Conservation (phyloP, 1,284 basidiomycete genomes). For the Taiwanofungus camphoratus region DNA sequence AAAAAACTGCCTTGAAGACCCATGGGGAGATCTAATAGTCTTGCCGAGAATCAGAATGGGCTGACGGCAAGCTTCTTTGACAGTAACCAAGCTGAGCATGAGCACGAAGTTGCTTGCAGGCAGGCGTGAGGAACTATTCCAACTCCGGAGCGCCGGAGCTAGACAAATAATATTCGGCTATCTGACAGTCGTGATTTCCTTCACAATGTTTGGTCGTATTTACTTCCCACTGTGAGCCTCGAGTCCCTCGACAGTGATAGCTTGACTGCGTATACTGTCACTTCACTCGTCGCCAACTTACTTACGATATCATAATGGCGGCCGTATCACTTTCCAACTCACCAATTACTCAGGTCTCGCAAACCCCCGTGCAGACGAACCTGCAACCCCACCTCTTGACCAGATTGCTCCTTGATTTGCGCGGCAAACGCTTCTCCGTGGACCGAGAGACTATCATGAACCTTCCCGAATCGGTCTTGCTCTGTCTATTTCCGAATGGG, state of each 20-base stretch:
- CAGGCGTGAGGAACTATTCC: too few relatives aligned
- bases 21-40: too few relatives aligned
- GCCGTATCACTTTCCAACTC: slow-evolving; percentile 52
- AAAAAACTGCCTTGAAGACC: too few relatives aligned
- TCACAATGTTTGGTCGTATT: not conserved
- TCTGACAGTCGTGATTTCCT: too few relatives aligned
- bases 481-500: slow-evolving; percentile 97
- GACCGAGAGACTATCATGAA: slow-evolving; percentile 99
- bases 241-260: not conserved
- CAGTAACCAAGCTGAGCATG: too few relatives aligned
- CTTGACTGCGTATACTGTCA: not conserved
- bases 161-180: too few relatives aligned
- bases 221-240: not conserved
- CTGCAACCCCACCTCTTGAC: slow-evolving; percentile 81
- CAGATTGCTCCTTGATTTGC: slow-evolving; percentile 86
- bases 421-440: slow-evolving; percentile 88
- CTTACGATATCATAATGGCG: slow-evolving; percentile 34
- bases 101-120: too few relatives aligned
- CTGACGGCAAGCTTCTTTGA: too few relatives aligned
- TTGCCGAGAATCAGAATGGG: too few relatives aligned
- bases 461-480: slow-evolving; percentile 91
- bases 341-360: slow-evolving; percentile 86
- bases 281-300: slow-evolving; percentile 3
- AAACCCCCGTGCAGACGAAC: slow-evolving; percentile 62
- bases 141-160: too few relatives aligned